Base-by-base conservation (phyloP, 1,284 basidiomycete genomes). In the Phylloboletellus chloephorus region DNA sequence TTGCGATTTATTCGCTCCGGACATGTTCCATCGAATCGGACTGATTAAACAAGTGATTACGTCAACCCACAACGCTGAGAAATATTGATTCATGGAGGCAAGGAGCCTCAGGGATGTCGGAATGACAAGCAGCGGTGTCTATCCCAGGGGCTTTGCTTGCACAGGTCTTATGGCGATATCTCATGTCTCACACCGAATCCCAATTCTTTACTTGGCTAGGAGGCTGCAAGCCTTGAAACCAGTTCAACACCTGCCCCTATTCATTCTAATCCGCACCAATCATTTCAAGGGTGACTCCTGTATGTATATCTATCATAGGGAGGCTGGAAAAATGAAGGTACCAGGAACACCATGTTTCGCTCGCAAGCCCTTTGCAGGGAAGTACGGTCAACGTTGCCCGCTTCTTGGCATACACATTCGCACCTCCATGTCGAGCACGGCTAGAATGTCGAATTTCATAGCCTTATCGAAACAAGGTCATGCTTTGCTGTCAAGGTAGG, bases 331-430 rank as follows among this genome's bases (percentile, higher is more conserved):
- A 26, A 39, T 35, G 15, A 31, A 17, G 26, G 13, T 22, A 48
- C 23, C 32, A 43, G 37, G 37, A 20, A 23, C 40, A 33, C 10
- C 19, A 2, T 13, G 17, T 29, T 47, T n/a, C 21, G 39, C 36
- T 36, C 8, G 16, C 12, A n/a, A 17, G 19, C 12, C 17, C 17
- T 25, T 3, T 17, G 29, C 24, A 23, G 17, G 21, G 15, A 16
- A 19, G 11, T 10, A 20, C 46, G 39, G 45, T 10, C 31, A 35
- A 31, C 24, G 22, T 19, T 41, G 11, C 30, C 48, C 37, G 32
- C 13, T 17, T 5, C 20, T 34, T 43, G 29, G 13, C 13, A 29
- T 34, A 5, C 3, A 29, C 8, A 8, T 10, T 24, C 7, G 12
- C 6, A 28, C 4, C 7, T 20, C 6, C 16, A 24, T 46, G 10